Percentiles rank a stretch among this genome's conserved stretches.
These are phyloP conservation scores for Ophiostoma australiae DNA, from an alignment of 2,329 filamentous ascomycete genomes.

Conservation along the genomic window DNA sequence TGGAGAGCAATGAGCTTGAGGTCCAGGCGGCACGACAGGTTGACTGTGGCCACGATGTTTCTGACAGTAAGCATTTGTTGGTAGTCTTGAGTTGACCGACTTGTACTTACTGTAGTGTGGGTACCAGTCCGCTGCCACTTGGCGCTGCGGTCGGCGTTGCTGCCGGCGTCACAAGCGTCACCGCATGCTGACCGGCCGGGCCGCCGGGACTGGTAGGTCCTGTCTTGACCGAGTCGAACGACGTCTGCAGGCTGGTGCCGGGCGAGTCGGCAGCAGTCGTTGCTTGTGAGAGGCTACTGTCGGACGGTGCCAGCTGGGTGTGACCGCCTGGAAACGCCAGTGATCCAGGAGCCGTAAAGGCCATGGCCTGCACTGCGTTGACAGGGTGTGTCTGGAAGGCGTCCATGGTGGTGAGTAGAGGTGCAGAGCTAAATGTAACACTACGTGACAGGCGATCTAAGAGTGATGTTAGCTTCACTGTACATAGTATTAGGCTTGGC, in stretches of 20 bases:
- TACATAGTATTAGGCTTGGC: neutral
- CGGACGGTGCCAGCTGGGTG: conserved; percentile 54
- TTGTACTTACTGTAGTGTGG: conserved; percentile 85
- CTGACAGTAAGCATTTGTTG: neutral
- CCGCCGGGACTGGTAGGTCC: neutral
- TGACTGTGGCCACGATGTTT: conserved; percentile 91
- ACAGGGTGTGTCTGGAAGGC: conserved; percentile 85
- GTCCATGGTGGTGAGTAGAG: conserved; percentile 57
- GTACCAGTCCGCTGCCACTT: conserved; percentile 76
- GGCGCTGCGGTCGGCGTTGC: conserved; percentile 73
- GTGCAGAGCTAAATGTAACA: neutral
- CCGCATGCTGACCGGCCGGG: neutral
- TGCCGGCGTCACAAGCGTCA: conserved; percentile 79
- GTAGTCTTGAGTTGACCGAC: neutral
- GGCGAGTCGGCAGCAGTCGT: neutral
- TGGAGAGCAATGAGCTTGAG: conserved; percentile 98
- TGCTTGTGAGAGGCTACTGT: conserved; percentile 12
- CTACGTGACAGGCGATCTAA: neutral
- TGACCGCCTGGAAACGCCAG: conserved; percentile 85
- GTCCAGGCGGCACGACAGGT: conserved; percentile 93
- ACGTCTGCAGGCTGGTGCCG: neutral
- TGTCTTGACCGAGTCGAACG: neutral
- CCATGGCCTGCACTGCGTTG: conserved; percentile 88
- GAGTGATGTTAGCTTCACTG: neutral
- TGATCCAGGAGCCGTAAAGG: conserved; percentile 87